Base-by-base conservation (phyloP, 352 stramenopile species). In the Globisporangium barbulae region DNA sequence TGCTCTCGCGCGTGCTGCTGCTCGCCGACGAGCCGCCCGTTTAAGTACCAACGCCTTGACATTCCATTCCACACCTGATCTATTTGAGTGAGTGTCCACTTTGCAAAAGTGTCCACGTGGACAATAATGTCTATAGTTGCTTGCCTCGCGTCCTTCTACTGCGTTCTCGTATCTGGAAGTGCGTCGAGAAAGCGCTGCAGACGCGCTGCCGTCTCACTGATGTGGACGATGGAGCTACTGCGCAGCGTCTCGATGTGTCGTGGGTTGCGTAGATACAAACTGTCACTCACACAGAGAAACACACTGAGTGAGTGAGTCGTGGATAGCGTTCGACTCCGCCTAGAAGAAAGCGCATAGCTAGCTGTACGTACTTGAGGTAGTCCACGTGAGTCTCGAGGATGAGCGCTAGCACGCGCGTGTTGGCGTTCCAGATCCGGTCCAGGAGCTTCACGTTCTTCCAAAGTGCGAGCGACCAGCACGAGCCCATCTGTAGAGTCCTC, bases 1-100 rank as follows among this genome's bases (percentile, higher is more conserved):
- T 97, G 30, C 83, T 97, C 5, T 67, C 76, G 28, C 84, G 90
- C 0, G 88, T 97, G 3, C 64, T 85, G 25, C 60, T 91, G 60
- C 85, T 97, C 5, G 78, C 86, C 6, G 83, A 96, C 61, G 86
- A 93, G 54, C 79, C 83, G 19, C 70, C 69, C 22, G 56, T 71
- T 13, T 65, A 64, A 47, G 0, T 12, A 41, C 15, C 0, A 12
- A 42, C 22, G 21, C 13, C 9, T 56, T 21, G 28, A 39, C 33
- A 33, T 19, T 30, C 30, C 15, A 44, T 54, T 21, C 15, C 12
- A 41, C 8, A 45, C 10, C 33, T n/a, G 22, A 37, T 54, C 25
- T 48, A 48, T 48, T 48, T 48, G 42, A 48, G 7, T 35, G 21
- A 30, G 28, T 55, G 3, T 21, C 12, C 42, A 50, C 44, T 9